Base-by-base conservation (phyloP, 2,329 filamentous ascomycete genomes). In the Clarireedia monteithiana region DNA sequence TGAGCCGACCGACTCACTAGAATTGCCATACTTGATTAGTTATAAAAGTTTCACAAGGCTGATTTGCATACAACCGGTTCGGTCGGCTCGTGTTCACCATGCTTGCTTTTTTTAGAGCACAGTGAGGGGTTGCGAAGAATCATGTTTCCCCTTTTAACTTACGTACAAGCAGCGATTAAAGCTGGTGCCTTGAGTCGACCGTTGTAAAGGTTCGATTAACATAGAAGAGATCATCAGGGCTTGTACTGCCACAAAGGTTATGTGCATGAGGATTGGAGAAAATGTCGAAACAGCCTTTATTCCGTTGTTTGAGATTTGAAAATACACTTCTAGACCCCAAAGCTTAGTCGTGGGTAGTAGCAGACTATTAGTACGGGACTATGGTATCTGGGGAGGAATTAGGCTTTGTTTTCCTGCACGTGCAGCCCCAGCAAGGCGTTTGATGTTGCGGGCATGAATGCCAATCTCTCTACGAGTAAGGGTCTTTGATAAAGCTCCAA, bases 11-110 rank as follows among this genome's bases (percentile, higher is more conserved):
- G 39, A 49, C 26, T 50, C 26, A 15, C 40, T 6, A 17, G 50
- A 20, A 40, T 15, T 30, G 4, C 39, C 34, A 15, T 20, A 17
- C 14, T 23, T 56, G 45, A 62, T 57, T 59, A 52, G 56, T 24
- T 49, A 36, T 34, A 47, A 50, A 51, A 36, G 39, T 27, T 48
- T 55, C 53, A 53, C 60, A 59, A 62, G 61, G 61, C 61, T 63
- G 60, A 63, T 44, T 12, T 44, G 36, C 47, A 55, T 49, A 10
- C 23, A 52, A 50, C 10, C 56, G 45, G 40, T 7, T 9, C 54
- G 45, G 40, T 20, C 40, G 23, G 17, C 40, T 44, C 48, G 30
- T 46, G 44, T 46, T 38, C 26, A 36, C 42, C 42, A 45, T 48
- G 45, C 45, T 53, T 40, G 12, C 44, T 49, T 53, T 52, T 46